A percentile compares a stretch with the other conserved stretches of the same genome.
Evolutionary conservation across 208 protist species (phyloP).

Genomic region (Polymyxa betae): DNA sequence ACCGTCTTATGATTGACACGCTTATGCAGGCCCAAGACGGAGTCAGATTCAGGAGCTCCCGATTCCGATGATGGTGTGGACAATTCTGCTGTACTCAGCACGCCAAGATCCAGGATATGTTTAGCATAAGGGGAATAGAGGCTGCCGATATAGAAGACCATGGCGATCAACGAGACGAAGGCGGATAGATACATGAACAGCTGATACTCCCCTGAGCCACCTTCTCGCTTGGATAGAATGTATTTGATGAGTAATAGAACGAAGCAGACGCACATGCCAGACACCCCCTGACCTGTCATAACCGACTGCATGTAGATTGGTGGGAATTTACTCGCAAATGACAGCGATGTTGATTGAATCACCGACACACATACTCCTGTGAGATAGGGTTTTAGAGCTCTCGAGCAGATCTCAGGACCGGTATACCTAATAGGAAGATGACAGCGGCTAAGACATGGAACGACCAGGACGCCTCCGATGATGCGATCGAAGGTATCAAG

Average conservation of each 20-base stretch:
- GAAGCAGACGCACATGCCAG: constrained; percentile 8
- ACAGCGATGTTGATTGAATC: background rate
- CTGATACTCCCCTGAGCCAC: background rate
- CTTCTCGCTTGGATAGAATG: background rate
- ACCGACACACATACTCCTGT: background rate
- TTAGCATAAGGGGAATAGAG: too few species aligned
- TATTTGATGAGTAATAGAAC: background rate
- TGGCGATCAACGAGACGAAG: background rate
- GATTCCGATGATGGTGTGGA: too few species aligned
- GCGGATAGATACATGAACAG: background rate
- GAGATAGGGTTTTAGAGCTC: background rate
- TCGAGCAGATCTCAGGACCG: background rate
- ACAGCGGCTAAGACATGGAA: constrained; percentile 18
- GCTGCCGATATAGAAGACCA: too few species aligned
- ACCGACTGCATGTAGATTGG: background rate
- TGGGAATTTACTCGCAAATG: constrained; percentile 37
- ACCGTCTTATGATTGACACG: too few species aligned
- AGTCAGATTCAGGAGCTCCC: too few species aligned
- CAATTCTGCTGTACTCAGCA: too few species aligned
- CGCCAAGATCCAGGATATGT: too few species aligned
- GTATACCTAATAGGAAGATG: background rate
- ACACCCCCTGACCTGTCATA: constrained; percentile 1
- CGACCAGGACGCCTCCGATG: background rate
- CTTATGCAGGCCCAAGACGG: too few species aligned
- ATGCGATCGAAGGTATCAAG: background rate